Conservation (phyloP, 805 yeast genomes). For the Saccharomycopsis fermentans region DNA sequence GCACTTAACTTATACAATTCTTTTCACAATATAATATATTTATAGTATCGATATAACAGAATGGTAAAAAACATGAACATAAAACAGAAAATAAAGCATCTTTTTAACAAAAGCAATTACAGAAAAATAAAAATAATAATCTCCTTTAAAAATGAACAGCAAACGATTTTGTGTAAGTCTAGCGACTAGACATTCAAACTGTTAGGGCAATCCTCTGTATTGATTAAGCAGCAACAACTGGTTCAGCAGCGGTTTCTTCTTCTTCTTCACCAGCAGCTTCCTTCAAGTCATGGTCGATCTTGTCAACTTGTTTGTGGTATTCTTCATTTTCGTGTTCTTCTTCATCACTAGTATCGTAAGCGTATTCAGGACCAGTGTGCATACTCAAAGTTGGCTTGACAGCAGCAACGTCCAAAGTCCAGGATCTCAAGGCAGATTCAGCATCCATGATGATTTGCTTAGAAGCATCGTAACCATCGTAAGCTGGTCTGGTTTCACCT, state of each 20-base stretch:
- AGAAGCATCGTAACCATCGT: slow-evolving; percentile 82
- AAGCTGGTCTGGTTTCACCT: slow-evolving; percentile 85
- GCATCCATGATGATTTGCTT: slow-evolving; percentile 82
- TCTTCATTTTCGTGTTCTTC: slow-evolving; percentile 39
- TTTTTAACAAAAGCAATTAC: no score
- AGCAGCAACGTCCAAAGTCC: slow-evolving; percentile 78
- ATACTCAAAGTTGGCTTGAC: slow-evolving; percentile 74
- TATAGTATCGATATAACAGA: no score
- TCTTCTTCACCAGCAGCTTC: slow-evolving; percentile 17
- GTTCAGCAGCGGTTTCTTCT: slow-evolving; percentile 11
- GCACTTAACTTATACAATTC: no score
- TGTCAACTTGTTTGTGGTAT: slow-evolving; percentile 39
- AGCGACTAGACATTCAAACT: no score
- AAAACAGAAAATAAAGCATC: no score
- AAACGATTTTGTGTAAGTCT: no score
- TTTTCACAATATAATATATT: no score
- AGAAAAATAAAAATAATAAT: no score
- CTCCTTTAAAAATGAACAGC: no score
- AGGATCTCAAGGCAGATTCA: slow-evolving; percentile 69
- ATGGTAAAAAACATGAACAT: no score
- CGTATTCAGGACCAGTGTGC: slow-evolving; percentile 43
- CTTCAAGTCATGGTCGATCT: slow-evolving; percentile 35
- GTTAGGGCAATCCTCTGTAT: no score
- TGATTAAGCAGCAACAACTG: not conserved
- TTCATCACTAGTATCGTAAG: slow-evolving; percentile 35